Evolutionary conservation across 495 filamentous ascomycete genomes (phyloP).

Genomic region (Trichoderma virens): DNA sequence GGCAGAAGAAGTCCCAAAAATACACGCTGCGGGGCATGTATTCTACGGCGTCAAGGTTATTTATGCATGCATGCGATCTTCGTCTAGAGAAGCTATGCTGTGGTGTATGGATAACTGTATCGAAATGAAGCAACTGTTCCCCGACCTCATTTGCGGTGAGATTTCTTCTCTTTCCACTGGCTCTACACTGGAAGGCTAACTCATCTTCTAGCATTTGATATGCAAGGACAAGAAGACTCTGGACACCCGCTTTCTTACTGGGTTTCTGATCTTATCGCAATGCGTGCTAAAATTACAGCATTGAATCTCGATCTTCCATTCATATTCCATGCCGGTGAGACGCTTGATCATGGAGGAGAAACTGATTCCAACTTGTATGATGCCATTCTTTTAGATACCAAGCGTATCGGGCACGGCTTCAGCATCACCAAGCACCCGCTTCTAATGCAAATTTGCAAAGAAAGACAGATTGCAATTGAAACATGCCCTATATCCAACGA

Average conservation of each 20-base stretch:
- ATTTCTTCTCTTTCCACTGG: neutral
- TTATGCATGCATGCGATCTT: constrained; percentile 27
- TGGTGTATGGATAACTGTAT: constrained; percentile 68
- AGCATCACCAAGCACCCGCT: constrained; percentile 73
- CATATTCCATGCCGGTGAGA: constrained; percentile 82
- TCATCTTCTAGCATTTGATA: constrained; percentile 45
- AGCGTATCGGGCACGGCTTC: constrained; percentile 80
- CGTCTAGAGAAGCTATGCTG: constrained; percentile 47
- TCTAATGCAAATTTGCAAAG: constrained; percentile 66
- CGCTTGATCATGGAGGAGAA: constrained; percentile 42
- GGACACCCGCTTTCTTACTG: constrained; percentile 60
- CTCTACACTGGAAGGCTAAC: neutral
- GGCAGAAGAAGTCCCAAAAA: constrained; percentile 7
- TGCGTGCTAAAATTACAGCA: constrained; percentile 59
- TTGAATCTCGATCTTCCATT: constrained; percentile 72
- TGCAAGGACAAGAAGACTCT: constrained; percentile 70
- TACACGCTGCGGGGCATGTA: constrained; percentile 9
- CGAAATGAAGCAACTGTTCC: constrained; percentile 57
- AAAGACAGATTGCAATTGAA: constrained; percentile 71
- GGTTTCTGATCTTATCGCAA: constrained; percentile 68
- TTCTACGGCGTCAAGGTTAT: constrained; percentile 29
- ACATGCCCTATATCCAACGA: constrained; percentile 78
- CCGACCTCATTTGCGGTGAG: constrained; percentile 54
- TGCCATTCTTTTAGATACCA: constrained; percentile 65
- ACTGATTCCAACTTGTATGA: constrained; percentile 77